Evolutionary conservation across 495 filamentous ascomycete species (phyloP).

Genomic region (Amniculicola lignicola): DNA sequence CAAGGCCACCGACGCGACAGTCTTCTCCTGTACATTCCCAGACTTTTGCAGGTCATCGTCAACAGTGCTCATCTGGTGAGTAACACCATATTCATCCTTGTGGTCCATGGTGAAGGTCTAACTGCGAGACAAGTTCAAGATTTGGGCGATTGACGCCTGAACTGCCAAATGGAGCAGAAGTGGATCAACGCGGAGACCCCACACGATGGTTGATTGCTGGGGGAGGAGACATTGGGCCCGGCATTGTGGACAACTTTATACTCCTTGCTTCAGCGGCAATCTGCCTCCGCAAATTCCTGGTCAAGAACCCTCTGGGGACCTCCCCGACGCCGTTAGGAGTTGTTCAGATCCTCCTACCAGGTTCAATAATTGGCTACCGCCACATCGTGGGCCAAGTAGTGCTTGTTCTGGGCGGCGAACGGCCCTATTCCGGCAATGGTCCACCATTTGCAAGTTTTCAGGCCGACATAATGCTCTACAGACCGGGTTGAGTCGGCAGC

Average conservation of each 20-base stretch:
- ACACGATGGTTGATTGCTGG: not conserved
- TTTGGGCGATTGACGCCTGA: not conserved
- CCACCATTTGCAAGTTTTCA: not conserved
- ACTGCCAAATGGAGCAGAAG: not conserved
- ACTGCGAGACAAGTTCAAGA: not conserved
- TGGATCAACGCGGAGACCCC: not conserved
- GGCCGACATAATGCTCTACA: too few relatives aligned
- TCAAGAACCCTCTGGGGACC: too few relatives aligned
- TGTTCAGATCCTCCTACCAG: not conserved
- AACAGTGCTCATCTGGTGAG: conserved; percentile 1
- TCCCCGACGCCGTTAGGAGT: too few relatives aligned
- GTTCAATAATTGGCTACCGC: not conserved
- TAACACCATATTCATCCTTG: conserved; percentile 1
- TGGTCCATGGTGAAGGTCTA: not conserved
- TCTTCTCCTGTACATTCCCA: conserved; percentile 6
- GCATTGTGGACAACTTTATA: not conserved
- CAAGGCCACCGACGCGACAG: conserved; percentile 39
- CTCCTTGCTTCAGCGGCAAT: too few relatives aligned
- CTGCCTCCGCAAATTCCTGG: too few relatives aligned
- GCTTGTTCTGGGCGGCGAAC: conserved; percentile 2
- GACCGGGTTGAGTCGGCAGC: too few relatives aligned
- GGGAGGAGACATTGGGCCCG: not conserved
- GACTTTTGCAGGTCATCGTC: conserved; percentile 13
- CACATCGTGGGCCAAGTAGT: not conserved
- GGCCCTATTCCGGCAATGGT: not conserved